Evolutionary conservation across 768 basidiomycete genomes (phyloP).

Genomic region (Xerocomellus dryophilus): DNA sequence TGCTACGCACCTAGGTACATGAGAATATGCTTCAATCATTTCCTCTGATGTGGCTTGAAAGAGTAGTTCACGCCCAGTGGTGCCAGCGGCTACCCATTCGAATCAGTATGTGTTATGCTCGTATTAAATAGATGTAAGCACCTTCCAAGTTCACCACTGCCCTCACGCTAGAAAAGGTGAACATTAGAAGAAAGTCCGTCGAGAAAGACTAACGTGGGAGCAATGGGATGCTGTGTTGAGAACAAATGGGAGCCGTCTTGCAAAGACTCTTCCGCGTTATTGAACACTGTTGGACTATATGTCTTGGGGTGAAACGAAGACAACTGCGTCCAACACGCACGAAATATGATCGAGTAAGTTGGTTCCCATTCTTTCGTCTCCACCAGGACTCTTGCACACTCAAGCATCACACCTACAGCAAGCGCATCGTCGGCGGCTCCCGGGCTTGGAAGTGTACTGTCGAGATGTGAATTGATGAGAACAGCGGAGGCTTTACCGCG

Average conservation of each 20-base stretch:
- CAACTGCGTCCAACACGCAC: conserved; percentile 43
- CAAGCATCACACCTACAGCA: conserved; percentile 88
- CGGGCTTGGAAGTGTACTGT: conserved; percentile 85
- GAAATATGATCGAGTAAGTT: conserved; percentile 73
- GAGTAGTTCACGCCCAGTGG: conserved; percentile 80
- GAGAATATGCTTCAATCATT: conserved; percentile 89
- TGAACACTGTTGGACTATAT: conserved; percentile 64
- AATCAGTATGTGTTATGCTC: conserved; percentile 2
- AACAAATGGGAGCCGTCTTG: conserved; percentile 95
- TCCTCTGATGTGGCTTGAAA: conserved; percentile 96
- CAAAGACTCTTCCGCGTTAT: conserved; percentile 90
- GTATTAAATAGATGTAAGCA: conserved; percentile 21
- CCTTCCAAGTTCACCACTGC: conserved; percentile 91
- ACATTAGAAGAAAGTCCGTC: background rate
- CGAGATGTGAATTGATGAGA: conserved; percentile 86
- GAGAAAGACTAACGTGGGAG: conserved; percentile 52
- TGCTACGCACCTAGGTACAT: conserved; percentile 65
- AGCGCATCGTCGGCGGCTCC: conserved; percentile 89
- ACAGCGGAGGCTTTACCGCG: conserved; percentile 77
- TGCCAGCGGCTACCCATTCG: conserved; percentile 65
- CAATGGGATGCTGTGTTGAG: conserved; percentile 81
- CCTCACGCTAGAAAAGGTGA: conserved; percentile 55
- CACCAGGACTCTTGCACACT: conserved; percentile 73
- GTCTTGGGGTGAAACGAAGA: background rate
- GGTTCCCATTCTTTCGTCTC: conserved; percentile 69